phyloP scores from a whole-genome alignment of 2,329 filamentous ascomycete genomes.

The Apiospora pterosperma region DNA sequence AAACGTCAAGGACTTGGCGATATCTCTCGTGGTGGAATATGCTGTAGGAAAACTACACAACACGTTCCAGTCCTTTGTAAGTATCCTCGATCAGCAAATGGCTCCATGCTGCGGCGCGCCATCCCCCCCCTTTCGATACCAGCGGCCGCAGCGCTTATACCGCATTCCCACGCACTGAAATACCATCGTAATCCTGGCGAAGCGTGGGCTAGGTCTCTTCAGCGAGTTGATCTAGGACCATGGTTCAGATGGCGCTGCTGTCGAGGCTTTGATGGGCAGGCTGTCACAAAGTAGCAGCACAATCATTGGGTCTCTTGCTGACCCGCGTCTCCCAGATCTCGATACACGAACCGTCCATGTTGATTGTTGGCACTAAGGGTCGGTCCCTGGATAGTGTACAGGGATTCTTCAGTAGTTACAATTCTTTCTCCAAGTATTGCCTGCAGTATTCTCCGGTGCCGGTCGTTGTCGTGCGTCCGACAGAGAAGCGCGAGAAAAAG shows the following conservation, averaged over 20 bases:
- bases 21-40: conserved; percentile 83
- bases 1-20: conserved; percentile 75
- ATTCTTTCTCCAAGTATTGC: conserved; percentile 91
- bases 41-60: conserved; percentile 85
- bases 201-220: not conserved
- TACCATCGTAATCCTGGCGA: not conserved
- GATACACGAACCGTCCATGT: conserved; percentile 85
- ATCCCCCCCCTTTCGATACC: not conserved
- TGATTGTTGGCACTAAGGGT: conserved; percentile 86
- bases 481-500: conserved; percentile 84
- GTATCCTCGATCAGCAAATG: conserved; percentile 24
- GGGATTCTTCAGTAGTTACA: conserved; percentile 71
- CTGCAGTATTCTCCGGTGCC: conserved; percentile 90
- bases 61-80: conserved; percentile 85
- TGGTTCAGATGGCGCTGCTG: not conserved
- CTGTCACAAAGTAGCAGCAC: not conserved
- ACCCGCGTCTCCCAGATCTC: conserved; percentile 61
- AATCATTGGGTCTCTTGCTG: not conserved
- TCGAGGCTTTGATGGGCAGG: not conserved
- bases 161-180: conserved; percentile 7
- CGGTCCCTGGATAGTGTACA: conserved; percentile 83
- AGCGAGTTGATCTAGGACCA: not conserved
- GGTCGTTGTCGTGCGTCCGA: conserved; percentile 86
- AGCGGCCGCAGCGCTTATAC: not conserved
- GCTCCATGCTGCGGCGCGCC: not conserved